Evolutionary conservation across 768 basidiomycete genomes (phyloP), one percentile per base, ranked within the genome.

Genomic region (Lentinula boryana): DNA sequence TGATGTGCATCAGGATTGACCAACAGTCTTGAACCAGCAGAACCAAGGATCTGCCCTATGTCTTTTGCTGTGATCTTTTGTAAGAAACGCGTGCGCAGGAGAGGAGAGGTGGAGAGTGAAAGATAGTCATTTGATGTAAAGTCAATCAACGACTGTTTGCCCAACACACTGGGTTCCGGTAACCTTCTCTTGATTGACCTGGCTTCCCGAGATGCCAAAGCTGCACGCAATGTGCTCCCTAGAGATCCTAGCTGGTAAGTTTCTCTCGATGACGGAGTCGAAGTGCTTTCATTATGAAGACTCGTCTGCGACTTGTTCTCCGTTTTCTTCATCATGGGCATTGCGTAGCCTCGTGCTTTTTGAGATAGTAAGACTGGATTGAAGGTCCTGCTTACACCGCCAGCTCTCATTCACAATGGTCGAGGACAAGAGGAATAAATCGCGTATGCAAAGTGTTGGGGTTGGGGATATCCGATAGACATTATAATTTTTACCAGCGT

Each of bases 51-150:
- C 23, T 80, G 74, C 9, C 23, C 38, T 44, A 23, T 40, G n/a
- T 80, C 83, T 0, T 80, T 75, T 0, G 59, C 54, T 2, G 70
- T 64, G 12, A 91, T 79, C 58, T 82, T 80, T 2, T 66, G 35
- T 36, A 95, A 78, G 67, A 93, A 89, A 8, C 72, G 75, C 0
- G 70, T 57, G 32, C 88, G 86, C 12, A 95, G 78, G 18, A 65
- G 63, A 1, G 78, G 66, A 2, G 86, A 91, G 18, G 76, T 71
- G 1, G 93, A 77, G 27, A 97, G 80, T 0, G 93, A 93, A 57
- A 97, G 88, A 73, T 95, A 97, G 72, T 97, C 93, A 72, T 96
- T 97, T 2, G 93, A 90, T n/a, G 81, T 88, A 71, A 93, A 93
- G 68, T 94, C 91, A 57, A 80, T 74, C 23, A 78, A 63, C 58